A percentile compares a stretch with the other conserved stretches of the same genome.
phyloP scores from a whole-genome alignment of 345 rosid genomes.

The Linum trigynum region DNA sequence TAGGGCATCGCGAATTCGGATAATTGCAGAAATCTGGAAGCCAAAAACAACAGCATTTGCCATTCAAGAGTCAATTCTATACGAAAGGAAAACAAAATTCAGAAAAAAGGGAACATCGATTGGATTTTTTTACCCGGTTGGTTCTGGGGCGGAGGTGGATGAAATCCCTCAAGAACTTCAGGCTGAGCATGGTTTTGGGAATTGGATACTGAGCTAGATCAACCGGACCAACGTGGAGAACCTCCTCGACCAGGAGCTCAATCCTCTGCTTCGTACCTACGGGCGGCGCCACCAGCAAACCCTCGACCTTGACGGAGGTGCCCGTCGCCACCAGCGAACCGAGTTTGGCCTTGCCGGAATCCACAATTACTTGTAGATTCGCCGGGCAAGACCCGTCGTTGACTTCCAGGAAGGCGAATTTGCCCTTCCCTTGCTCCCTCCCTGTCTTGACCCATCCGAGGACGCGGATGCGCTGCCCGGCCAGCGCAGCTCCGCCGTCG shows the following conservation, averaged over 20 bases:
- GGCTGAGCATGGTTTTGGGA: not conserved
- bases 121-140: not conserved
- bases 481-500: not conserved
- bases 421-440: not conserved
- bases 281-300: not conserved
- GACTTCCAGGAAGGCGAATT: not conserved
- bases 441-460: not conserved
- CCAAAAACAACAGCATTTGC: not conserved
- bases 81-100: not conserved
- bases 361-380: not conserved
- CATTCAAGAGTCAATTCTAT: not conserved
- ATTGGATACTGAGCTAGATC: not conserved
- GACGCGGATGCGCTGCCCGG: not conserved
- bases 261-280: not conserved
- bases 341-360: not conserved
- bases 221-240: not conserved
- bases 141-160: conserved; percentile 2
- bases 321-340: not conserved
- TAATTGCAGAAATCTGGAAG: not conserved
- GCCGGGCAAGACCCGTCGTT: conserved; percentile 1
- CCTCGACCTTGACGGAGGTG: not conserved
- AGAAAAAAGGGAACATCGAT: not conserved
- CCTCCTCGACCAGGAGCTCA: conserved; percentile 1
- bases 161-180: not conserved
- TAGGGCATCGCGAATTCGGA: not conserved